Base-by-base conservation (phyloP, 1,284 basidiomycete species). In the Fomitopsis betulina region DNA sequence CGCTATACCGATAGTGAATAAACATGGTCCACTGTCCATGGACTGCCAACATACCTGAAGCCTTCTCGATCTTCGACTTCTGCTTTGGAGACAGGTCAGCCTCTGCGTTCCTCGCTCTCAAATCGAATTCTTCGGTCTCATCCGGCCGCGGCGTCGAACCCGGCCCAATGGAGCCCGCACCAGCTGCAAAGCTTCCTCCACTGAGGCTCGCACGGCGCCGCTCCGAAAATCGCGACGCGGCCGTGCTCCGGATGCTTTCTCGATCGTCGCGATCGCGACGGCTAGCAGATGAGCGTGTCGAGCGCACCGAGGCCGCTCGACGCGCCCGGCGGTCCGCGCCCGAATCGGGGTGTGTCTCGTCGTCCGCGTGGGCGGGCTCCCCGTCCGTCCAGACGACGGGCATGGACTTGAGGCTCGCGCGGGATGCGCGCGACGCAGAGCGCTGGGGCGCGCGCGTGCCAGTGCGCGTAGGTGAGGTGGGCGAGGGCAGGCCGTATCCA, bases 161-260 rank as follows among this genome's bases (percentile, higher is more conserved):
- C 2, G 78, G 76, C 3, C 77, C 76, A 5, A 76, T 75, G 0
- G 74, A 78, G 2, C 78, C 80, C 12, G 81, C 77, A 1, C 82
- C 82, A 39, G 73, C 74, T 17, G 76, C 76, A 63, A 84, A 83
- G 19, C 78, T 75, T 25, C 77, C 77, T 2, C 77, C 79, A 19
- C 73, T 65, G 61, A 56, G 66, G 63, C 58, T 73, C 62, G 54
- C 72, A 69, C 76, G 57, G 3, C 57, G 58, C 38, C 61, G 62
- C 15, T 55, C 58, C 2, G 67, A 70, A 27, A 69, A 73, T 60
- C 76, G 74, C n/a, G 66, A 58, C 19, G 57, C 65, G 25, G 68
- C 58, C 27, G 62, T 47, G 30, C 64, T 66, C 50, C 61, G 54
- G 32, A 66, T 40, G 57, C 66, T 68, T 15, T 57, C 63, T 23